These are phyloP conservation scores for Gymnopilus junonius DNA, from an alignment of 768 basidiomycete species.

Conservation along the genomic window DNA sequence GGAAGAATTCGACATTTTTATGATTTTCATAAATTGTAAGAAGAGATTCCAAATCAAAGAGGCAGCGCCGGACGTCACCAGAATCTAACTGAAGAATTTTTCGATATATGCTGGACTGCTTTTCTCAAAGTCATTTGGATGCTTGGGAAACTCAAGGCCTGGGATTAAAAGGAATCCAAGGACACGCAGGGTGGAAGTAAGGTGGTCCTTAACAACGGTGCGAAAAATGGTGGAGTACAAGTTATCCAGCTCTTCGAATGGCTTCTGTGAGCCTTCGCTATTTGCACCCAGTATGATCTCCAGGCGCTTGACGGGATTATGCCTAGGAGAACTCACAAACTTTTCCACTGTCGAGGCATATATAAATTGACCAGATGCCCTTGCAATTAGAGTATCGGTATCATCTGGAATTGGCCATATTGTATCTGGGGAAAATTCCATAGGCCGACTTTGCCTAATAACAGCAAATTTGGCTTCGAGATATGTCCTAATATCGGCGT, in stretches of 20 bases:
- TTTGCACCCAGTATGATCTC: neutral
- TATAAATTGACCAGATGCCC: slow-evolving; percentile 7
- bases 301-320: neutral
- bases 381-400: too few species aligned
- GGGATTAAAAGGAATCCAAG: neutral
- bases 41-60: neutral
- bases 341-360: neutral
- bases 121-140: too few species aligned
- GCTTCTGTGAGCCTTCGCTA: neutral
- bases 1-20: too few species aligned
- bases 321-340: neutral
- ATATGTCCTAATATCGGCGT: neutral
- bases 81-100: neutral
- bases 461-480: neutral
- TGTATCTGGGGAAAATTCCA: neutral
- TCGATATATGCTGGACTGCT: neutral
- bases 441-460: neutral
- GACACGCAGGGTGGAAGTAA: neutral
- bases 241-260: neutral
- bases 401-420: slow-evolving; percentile 5
- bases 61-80: neutral
- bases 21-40: neutral
- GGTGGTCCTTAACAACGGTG: neutral
- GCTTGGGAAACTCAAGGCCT: neutral
- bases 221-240: slow-evolving; percentile 3